These are phyloP conservation scores for Colletotrichum sublineola DNA, from an alignment of 2,329 filamentous ascomycete genomes.

Conservation along the genomic window DNA sequence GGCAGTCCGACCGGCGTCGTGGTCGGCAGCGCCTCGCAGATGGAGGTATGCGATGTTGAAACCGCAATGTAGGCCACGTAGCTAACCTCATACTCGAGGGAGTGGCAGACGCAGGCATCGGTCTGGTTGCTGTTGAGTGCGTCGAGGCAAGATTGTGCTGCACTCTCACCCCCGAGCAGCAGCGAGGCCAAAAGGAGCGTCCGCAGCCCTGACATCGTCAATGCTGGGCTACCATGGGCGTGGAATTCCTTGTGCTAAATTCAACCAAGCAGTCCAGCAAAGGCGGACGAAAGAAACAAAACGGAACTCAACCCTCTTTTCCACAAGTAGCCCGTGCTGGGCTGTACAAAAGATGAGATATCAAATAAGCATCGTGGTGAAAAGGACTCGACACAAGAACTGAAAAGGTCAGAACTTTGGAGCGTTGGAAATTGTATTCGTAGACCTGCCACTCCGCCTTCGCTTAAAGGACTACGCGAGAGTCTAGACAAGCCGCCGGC, in stretches of 20 bases:
- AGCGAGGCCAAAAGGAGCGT: conserved; percentile 22
- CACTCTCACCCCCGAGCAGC: conserved; percentile 12
- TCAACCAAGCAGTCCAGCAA: background rate
- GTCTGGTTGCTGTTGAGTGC: conserved; percentile 27
- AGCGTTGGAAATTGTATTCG: background rate
- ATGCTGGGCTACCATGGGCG: background rate
- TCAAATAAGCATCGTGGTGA: background rate
- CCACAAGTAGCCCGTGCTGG: no score
- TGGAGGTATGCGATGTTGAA: conserved; percentile 33
- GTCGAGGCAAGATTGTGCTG: conserved; percentile 35
- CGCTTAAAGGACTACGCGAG: background rate
- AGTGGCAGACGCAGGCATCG: conserved; percentile 34
- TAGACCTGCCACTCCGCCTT: background rate
- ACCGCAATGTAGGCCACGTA: conserved; percentile 37
- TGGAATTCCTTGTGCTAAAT: background rate
- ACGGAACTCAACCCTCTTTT: background rate
- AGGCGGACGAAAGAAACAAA: background rate
- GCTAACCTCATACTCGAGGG: conserved; percentile 35
- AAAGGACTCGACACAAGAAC: background rate
- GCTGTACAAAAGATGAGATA: background rate
- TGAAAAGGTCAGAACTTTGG: background rate
- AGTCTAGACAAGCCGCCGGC: background rate
- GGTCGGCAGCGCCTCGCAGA: conserved; percentile 20
- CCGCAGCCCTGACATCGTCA: conserved; percentile 15
- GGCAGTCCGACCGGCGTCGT: background rate